Percentiles rank a stretch among this genome's conserved stretches.
Evolutionary conservation across 139 green algal genomes (phyloP).

Genomic region (Edaphochlamys debaryana): DNA sequence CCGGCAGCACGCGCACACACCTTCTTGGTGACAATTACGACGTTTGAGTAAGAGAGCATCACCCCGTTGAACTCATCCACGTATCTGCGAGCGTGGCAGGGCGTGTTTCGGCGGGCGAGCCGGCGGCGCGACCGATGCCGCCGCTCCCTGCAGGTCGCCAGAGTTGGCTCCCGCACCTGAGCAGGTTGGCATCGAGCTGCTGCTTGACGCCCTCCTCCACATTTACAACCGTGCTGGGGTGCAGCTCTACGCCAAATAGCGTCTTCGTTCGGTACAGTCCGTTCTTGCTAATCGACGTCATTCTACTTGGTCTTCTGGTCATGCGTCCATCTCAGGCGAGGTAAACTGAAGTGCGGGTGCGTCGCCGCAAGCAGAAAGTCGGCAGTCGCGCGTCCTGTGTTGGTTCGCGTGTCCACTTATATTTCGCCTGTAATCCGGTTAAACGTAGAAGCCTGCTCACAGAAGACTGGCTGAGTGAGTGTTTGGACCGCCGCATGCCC

Average conservation of each 20-base stretch:
- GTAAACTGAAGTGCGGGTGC: too few species aligned
- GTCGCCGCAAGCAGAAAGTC: too few species aligned
- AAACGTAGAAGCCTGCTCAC: too few species aligned
- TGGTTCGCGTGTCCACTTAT: too few species aligned
- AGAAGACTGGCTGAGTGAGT: too few species aligned
- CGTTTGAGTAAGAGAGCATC: conserved; percentile 55
- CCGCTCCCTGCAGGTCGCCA: background rate
- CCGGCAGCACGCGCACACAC: background rate
- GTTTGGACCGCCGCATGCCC: too few species aligned
- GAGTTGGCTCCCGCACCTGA: conserved; percentile 47
- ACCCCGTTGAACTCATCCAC: conserved; percentile 66
- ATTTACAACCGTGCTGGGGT: conserved; percentile 51
- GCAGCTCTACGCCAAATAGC: conserved; percentile 59
- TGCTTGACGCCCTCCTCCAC: conserved; percentile 53
- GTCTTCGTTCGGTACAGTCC: conserved; percentile 2
- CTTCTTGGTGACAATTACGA: conserved; percentile 25
- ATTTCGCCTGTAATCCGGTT: too few species aligned
- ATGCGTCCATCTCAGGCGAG: too few species aligned
- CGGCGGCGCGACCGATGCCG: background rate
- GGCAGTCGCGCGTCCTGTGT: too few species aligned
- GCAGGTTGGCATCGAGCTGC: conserved; percentile 54
- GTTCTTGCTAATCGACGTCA: background rate
- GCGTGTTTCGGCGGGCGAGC: too few species aligned
- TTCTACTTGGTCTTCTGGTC: too few species aligned
- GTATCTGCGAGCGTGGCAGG: conserved; percentile 49